A percentile compares a stretch with the other conserved stretches of the same genome.
phyloP scores from a whole-genome alignment of 2,329 filamentous ascomycete genomes.

The Diplodia mutila region DNA sequence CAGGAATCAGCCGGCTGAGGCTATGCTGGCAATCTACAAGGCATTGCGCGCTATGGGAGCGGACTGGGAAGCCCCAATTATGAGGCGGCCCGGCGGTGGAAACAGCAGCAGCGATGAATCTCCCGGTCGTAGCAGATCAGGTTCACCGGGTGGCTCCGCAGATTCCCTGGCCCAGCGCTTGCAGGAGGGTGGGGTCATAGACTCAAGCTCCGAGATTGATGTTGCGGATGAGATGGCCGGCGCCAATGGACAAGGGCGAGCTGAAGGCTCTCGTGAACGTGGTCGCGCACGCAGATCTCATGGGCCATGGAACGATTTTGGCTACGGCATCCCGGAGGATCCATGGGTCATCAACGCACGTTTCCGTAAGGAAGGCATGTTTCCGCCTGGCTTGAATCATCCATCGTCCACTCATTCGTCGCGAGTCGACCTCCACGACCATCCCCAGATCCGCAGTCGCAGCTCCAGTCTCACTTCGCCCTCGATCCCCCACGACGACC shows the following conservation, averaged over 20 bases:
- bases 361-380: constrained; percentile 81
- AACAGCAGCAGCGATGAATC: constrained; percentile 42
- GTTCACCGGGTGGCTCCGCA: constrained; percentile 18
- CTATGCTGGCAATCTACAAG: constrained; percentile 92
- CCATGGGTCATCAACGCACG: constrained; percentile 93
- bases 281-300: constrained; percentile 47
- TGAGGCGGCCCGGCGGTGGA: constrained; percentile 46
- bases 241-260: constrained; percentile 19
- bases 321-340: constrained; percentile 87
- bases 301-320: constrained; percentile 55
- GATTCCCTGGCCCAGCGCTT: constrained; percentile 21
- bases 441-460: constrained; percentile 12
- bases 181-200: constrained; percentile 16
- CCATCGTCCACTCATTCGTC: constrained; percentile 55
- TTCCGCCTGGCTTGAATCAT: constrained; percentile 54
- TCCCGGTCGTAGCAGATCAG: constrained; percentile 24
- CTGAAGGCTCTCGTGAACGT: constrained; percentile 31
- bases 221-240: constrained; percentile 3
- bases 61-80: constrained; percentile 71
- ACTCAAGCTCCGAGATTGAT: constrained; percentile 22
- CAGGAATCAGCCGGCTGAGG: constrained; percentile 90
- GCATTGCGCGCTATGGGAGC: constrained; percentile 86
- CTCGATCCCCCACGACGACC: constrained; percentile 16
- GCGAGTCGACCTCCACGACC: constrained; percentile 49
- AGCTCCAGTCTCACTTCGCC: constrained; percentile 16